These are phyloP conservation scores for Populus davidiana DNA, from an alignment of 345 rosid species.

Conservation along the genomic window DNA sequence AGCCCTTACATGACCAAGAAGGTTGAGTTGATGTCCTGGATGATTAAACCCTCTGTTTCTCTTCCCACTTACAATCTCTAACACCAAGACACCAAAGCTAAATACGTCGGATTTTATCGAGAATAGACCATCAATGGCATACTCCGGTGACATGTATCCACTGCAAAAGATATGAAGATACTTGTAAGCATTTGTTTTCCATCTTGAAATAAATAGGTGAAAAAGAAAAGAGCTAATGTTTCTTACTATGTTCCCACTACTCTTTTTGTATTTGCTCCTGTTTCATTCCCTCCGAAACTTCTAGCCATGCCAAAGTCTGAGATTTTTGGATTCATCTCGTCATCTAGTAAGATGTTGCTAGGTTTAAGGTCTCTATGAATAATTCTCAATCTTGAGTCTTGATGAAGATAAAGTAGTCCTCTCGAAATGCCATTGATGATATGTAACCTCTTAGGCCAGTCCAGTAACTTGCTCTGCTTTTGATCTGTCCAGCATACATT, in stretches of 20 bases:
- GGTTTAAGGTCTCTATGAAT: slow-evolving; percentile 5
- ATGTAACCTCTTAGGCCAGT: not conserved
- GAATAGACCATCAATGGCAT: not conserved
- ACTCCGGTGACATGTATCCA: slow-evolving; percentile 3
- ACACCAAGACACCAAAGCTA: slow-evolving; percentile 4
- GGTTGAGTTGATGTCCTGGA: slow-evolving; percentile 1
- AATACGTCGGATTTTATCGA: slow-evolving; percentile 4
- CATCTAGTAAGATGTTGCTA: slow-evolving; percentile 4
- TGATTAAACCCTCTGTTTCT: not conserved
- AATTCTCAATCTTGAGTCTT: slow-evolving; percentile 1
- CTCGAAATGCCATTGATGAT: slow-evolving; percentile 1
- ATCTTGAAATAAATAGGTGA: not conserved
- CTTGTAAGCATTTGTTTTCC: not conserved
- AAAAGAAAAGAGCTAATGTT: not conserved
- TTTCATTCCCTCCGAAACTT: not conserved
- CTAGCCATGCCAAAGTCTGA: slow-evolving; percentile 5
- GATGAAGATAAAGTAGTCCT: not conserved
- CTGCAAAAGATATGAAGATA: not conserved
- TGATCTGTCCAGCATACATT: not conserved
- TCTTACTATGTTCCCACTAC: slow-evolving; percentile 7
- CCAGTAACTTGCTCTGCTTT: not conserved
- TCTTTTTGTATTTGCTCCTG: not conserved
- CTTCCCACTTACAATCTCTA: slow-evolving; percentile 3
- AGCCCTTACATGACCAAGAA: slow-evolving; percentile 4
- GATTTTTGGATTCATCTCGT: not conserved